These are phyloP conservation scores for Pistacia atlantica DNA, from an alignment of 345 rosid species.

Conservation along the genomic window DNA sequence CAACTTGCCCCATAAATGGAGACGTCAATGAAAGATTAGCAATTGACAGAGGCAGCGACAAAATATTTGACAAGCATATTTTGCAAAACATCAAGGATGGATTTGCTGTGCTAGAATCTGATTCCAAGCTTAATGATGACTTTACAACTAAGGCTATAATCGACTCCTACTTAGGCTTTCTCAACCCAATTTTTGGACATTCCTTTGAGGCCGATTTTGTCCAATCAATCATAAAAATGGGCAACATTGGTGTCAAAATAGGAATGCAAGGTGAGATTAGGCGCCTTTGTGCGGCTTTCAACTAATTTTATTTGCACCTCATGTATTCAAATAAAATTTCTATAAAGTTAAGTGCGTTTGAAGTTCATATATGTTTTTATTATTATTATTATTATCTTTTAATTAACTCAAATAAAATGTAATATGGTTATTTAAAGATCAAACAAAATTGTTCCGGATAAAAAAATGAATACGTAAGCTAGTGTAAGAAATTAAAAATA, in stretches of 20 bases:
- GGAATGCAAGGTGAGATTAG: constrained; percentile 67
- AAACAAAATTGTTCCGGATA: too few relatives aligned
- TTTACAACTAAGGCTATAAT: constrained; percentile 39
- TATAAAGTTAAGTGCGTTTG: too few relatives aligned
- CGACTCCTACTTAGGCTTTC: constrained; percentile 53
- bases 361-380: too few relatives aligned
- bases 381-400: too few relatives aligned
- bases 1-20: constrained; percentile 58
- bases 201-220: constrained; percentile 64
- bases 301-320: constrained; percentile 29
- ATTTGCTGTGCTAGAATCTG: constrained; percentile 71
- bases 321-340: too few relatives aligned
- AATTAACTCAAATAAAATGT: too few relatives aligned
- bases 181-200: constrained; percentile 35
- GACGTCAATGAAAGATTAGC: constrained; percentile 55
- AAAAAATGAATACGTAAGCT: too few relatives aligned
- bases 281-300: constrained; percentile 61
- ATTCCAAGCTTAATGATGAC: constrained; percentile 71
- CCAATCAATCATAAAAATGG: constrained; percentile 65
- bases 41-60: constrained; percentile 57
- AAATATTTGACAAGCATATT: constrained; percentile 56
- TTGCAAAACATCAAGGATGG: constrained; percentile 34
- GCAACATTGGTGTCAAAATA: constrained; percentile 63
- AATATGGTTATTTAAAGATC: too few relatives aligned
- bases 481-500: too few relatives aligned